Conservation (phyloP, 2,329 filamentous ascomycete genomes). For the Colletotrichum coccodes region DNA sequence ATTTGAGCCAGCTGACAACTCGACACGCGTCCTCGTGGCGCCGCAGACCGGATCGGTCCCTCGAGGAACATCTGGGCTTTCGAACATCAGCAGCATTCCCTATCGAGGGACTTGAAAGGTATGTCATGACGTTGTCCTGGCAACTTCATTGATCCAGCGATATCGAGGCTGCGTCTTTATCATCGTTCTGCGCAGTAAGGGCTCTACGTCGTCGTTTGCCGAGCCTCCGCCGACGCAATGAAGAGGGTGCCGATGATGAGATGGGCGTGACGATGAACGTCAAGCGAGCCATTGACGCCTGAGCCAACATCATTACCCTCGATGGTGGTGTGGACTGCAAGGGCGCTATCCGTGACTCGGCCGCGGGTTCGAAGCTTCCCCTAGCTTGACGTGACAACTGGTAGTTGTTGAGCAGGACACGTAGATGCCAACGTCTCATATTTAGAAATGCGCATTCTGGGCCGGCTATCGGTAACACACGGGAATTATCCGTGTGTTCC, state of each 20-base stretch:
- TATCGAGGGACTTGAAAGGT: not conserved
- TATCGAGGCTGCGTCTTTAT: not conserved
- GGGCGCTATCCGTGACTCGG: not conserved
- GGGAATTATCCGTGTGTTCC: not conserved
- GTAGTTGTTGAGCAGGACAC: not conserved
- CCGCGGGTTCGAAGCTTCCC: not conserved
- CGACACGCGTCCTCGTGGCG: constrained; percentile 20
- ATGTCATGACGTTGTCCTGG: not conserved
- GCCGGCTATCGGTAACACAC: not conserved
- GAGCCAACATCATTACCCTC: not conserved
- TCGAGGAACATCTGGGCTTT: not conserved
- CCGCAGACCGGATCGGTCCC: not conserved
- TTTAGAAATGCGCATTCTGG: not conserved
- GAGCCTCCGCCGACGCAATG: not conserved
- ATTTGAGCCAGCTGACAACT: not conserved
- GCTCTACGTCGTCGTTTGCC: not conserved
- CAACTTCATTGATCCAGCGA: too few relatives aligned
- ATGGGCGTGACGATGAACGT: not conserved
- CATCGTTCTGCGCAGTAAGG: not conserved
- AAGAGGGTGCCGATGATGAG: not conserved
- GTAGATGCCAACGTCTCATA: not conserved
- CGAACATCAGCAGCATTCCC: not conserved
- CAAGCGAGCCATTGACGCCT: not conserved
- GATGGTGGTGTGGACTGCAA: too few relatives aligned
- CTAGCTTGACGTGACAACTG: not conserved